Evolutionary conservation across 2,329 filamentous ascomycete species (phyloP).

Genomic region (Diaporthe longicolla): DNA sequence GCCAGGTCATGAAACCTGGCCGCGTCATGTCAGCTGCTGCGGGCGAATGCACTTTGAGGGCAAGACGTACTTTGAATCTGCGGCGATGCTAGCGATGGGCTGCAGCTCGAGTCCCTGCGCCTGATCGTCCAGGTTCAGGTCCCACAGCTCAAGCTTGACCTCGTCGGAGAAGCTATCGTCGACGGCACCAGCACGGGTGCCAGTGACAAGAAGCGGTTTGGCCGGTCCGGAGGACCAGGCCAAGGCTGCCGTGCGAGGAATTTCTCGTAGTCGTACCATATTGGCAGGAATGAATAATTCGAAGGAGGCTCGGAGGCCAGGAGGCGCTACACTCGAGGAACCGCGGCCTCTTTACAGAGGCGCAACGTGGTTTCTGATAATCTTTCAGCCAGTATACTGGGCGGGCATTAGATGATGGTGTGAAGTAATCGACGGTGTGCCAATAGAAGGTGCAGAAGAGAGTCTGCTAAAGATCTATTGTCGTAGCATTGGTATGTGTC

Average conservation of each 20-base stretch:
- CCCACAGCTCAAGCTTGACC: slow-evolving; percentile 96
- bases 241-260: slow-evolving; percentile 96
- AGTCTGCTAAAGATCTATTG: slow-evolving; percentile 35
- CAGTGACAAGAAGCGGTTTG: slow-evolving; percentile 88
- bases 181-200: slow-evolving; percentile 94
- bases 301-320: slow-evolving; percentile 16
- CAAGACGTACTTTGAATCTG: slow-evolving; percentile 83
- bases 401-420: slow-evolving; percentile 35
- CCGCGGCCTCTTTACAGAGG: slow-evolving; percentile 36
- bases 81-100: slow-evolving; percentile 85
- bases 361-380: slow-evolving; percentile 29
- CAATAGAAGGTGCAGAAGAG: slow-evolving; percentile 33
- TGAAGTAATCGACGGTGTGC: slow-evolving; percentile 10
- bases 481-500: slow-evolving; percentile 27
- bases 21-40: slow-evolving; percentile 38
- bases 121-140: slow-evolving; percentile 84
- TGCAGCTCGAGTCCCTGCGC: slow-evolving; percentile 86
- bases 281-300: slow-evolving; percentile 44
- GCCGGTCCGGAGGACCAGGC: slow-evolving; percentile 91
- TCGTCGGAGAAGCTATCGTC: slow-evolving; percentile 98
- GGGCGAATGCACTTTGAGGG: background rate
- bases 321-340: slow-evolving; percentile 26
- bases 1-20: slow-evolving; percentile 95
- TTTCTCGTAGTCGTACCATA: slow-evolving; percentile 98
- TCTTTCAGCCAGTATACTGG: slow-evolving; percentile 26